Conservation (phyloP, 1,284 basidiomycete species). For the Cryptococcus deneoformans region DNA sequence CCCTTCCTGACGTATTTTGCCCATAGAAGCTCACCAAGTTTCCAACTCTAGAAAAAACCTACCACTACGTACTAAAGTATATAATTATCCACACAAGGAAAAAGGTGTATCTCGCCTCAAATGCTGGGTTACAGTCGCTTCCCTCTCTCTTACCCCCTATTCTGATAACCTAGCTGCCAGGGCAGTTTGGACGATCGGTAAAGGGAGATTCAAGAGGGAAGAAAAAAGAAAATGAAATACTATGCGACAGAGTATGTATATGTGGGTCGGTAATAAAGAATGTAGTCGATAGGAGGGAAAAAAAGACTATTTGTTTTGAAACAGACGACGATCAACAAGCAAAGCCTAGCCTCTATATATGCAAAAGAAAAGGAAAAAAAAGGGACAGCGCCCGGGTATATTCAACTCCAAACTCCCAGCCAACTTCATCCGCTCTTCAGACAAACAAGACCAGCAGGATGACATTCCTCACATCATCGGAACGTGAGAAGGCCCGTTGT, state of each 20-base stretch:
- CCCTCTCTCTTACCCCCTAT: not conserved
- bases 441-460: not conserved
- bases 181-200: not conserved
- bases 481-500: constrained; percentile 17
- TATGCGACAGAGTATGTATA: not conserved
- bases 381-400: not conserved
- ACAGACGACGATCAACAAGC: not conserved
- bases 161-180: not conserved
- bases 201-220: not conserved
- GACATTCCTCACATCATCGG: constrained; percentile 13
- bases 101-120: not conserved
- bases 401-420: not conserved
- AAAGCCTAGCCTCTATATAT: constrained; percentile 4
- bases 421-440: not conserved
- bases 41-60: not conserved
- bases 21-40: not conserved
- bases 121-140: not conserved
- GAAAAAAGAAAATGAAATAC: constrained; percentile 4
- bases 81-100: not conserved
- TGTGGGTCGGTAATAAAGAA: not conserved
- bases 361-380: constrained; percentile 1
- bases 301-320: not conserved
- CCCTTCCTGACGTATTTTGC: not conserved
- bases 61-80: not conserved
- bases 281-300: not conserved